Base-by-base conservation (phyloP, 768 basidiomycete species). In the Pisolithus marmoratus region DNA sequence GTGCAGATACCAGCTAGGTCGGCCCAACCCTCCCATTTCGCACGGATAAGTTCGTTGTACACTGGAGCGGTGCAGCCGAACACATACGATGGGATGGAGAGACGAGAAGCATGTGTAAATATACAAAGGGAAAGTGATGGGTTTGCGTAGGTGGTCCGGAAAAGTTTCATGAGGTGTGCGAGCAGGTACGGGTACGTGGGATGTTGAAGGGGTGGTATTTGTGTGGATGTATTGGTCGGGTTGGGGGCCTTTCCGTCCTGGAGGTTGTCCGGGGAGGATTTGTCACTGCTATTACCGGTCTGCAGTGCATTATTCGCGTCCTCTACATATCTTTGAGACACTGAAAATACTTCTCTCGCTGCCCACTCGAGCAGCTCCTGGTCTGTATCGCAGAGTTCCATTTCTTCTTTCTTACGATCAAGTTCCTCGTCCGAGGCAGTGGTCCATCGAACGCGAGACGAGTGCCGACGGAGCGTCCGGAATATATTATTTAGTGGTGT, bases 41-140 rank as follows among this genome's bases (percentile, higher is more conserved):
- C 91, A 60, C 81, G 74, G 24, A 97, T 80, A 19, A 94, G 76
- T 63, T 95, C 91, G 66, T 94, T 92, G 69, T 95, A 96, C 1
- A 85, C 87, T 9, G 77, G 77, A 0, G 93, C 88, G 9, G 90
- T 87, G 68, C 94, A 97, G 2, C 94, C 94, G 60, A 85, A 85
- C 27, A 94, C 85, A 66, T 90, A 97, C 5, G 87, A 91, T 4
- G 84, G 75, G 46, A 86, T 79, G 1, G 88, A 90, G 4, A 84
- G 78, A 38, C 78, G 77, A 38, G 84, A 80, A 0, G 91, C 88
- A 64, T 93, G 78, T 46, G 85, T 74, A 72, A 96, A 97, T 23
- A 95, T 77, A 19, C 85, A 76, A 17, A 97, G 77, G 1, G 93
- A 84, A 24, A 92, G 76, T 60, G 91, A 78, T 1, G 94, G 92